Conservation (phyloP, 495 filamentous ascomycete genomes). For the Xylaria venustula region DNA sequence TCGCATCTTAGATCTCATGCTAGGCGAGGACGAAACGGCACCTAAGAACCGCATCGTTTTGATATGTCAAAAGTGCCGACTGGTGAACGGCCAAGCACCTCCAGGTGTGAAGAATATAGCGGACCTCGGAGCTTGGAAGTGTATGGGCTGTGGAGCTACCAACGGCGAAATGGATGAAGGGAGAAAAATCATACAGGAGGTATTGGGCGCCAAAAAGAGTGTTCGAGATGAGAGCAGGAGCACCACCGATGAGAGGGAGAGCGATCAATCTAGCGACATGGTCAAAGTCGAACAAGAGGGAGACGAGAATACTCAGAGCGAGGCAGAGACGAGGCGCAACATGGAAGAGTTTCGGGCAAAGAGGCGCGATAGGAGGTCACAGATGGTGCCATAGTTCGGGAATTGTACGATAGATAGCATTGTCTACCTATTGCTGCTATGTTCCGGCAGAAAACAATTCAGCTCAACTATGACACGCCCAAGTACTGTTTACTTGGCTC, state of each 20-base stretch:
- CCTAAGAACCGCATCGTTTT: constrained; percentile 87
- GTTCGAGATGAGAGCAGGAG: constrained; percentile 14
- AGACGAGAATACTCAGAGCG: constrained; percentile 14
- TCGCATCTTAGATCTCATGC: constrained; percentile 81
- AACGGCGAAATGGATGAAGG: constrained; percentile 79
- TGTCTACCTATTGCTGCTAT: background rate
- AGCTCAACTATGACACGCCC: no score
- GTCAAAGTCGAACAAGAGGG: constrained; percentile 42
- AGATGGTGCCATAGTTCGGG: constrained; percentile 26
- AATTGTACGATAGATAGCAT: background rate
- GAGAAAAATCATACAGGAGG: constrained; percentile 56
- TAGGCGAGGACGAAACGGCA: constrained; percentile 93
- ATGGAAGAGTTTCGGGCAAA: constrained; percentile 14
- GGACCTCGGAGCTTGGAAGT: constrained; percentile 87
- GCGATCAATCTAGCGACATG: constrained; percentile 34
- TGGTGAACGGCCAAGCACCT: constrained; percentile 95
- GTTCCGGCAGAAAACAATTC: no score
- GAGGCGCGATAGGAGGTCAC: constrained; percentile 26
- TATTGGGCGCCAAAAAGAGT: constrained; percentile 32
- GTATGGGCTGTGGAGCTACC: constrained; percentile 75
- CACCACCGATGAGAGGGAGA: constrained; percentile 28
- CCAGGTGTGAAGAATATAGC: constrained; percentile 75
- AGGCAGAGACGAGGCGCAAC: constrained; percentile 13
- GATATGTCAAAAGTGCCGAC: constrained; percentile 77
- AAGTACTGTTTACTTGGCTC: no score